Percentiles rank a stretch among this genome's conserved stretches.
Evolutionary conservation across 2,329 filamentous ascomycete genomes (phyloP).

Genomic region (Shiraia bambusicola): DNA sequence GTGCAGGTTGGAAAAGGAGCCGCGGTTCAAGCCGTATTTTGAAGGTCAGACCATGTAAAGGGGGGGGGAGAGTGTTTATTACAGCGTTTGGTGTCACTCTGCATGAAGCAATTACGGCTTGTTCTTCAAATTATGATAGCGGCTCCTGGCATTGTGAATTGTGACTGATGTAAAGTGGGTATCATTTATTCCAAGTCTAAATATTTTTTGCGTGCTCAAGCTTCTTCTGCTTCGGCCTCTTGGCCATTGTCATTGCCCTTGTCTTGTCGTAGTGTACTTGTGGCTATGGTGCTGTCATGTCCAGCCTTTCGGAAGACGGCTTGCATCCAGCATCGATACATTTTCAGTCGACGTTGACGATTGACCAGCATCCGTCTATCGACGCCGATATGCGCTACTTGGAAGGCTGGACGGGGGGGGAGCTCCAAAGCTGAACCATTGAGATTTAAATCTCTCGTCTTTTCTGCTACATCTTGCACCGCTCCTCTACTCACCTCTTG

Average conservation of each 20-base stretch:
- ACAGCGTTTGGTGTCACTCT: neutral
- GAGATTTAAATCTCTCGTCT: neutral
- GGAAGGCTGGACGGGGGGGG: conserved; percentile 49
- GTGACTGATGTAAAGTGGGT: neutral
- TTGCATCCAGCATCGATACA: conserved; percentile 98
- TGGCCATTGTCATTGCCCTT: conserved; percentile 13
- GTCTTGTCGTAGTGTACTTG: conserved; percentile 37
- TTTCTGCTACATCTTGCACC: conserved; percentile 6
- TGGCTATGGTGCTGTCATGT: conserved; percentile 32
- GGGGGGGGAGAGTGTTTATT: neutral
- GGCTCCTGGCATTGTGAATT: neutral
- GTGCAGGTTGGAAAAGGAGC: conserved; percentile 62
- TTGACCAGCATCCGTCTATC: conserved; percentile 92
- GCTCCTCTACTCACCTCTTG: conserved; percentile 10
- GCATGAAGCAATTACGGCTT: neutral
- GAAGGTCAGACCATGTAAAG: conserved; percentile 21
- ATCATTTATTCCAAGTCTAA: conserved; percentile 1
- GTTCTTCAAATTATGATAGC: neutral
- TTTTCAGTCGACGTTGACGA: conserved; percentile 85
- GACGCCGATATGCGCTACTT: conserved; percentile 75
- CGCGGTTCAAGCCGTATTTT: conserved; percentile 74
- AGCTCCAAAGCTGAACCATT: conserved; percentile 4
- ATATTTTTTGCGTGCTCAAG: neutral
- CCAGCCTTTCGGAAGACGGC: conserved; percentile 70
- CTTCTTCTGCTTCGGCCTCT: conserved; percentile 8